A percentile compares a stretch with the other conserved stretches of the same genome.
Conservation (phyloP, 306 rosid genomes). For the Pachyrhizus erosus region DNA sequence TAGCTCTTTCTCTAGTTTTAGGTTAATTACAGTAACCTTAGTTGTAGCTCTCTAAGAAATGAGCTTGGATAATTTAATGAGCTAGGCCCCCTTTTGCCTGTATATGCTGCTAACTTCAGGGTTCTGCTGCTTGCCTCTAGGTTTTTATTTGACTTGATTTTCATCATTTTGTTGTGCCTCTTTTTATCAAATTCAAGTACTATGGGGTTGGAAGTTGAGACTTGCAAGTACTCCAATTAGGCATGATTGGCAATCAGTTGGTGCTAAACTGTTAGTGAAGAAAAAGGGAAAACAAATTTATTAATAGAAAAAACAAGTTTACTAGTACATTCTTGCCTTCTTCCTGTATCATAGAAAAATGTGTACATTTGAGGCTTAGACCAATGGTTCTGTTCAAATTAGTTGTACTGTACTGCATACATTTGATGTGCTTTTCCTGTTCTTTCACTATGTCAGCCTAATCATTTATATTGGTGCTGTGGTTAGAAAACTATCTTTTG, state of each 20-base stretch:
- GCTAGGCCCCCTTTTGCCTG: slow-evolving; percentile 26
- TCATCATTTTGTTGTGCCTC: slow-evolving; percentile 29
- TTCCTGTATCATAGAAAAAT: not conserved
- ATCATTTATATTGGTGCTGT: slow-evolving; percentile 19
- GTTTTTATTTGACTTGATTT: slow-evolving; percentile 19
- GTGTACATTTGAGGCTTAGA: slow-evolving; percentile 13
- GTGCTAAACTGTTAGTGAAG: not conserved
- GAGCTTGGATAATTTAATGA: slow-evolving; percentile 15
- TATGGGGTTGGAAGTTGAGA: slow-evolving; percentile 26
- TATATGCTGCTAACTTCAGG: slow-evolving; percentile 29
- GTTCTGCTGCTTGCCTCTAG: slow-evolving; percentile 22
- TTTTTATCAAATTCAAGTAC: slow-evolving; percentile 24
- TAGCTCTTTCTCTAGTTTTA: no score
- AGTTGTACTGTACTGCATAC: slow-evolving; percentile 6
- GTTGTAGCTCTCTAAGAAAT: no score
- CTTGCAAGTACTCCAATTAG: slow-evolving; percentile 14
- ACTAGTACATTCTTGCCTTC: not conserved
- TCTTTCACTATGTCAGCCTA: slow-evolving; percentile 17
- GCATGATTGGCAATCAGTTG: slow-evolving; percentile 15
- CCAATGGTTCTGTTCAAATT: slow-evolving; percentile 25
- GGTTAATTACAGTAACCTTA: no score
- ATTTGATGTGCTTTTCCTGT: slow-evolving; percentile 24
- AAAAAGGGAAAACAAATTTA: slow-evolving; percentile 2
- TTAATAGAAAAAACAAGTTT: slow-evolving; percentile 2
- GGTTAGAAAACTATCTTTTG: slow-evolving; percentile 39